These are phyloP conservation scores for Fusarium sp. DNA, from an alignment of 2,329 filamentous ascomycete species.

Conservation along the genomic window DNA sequence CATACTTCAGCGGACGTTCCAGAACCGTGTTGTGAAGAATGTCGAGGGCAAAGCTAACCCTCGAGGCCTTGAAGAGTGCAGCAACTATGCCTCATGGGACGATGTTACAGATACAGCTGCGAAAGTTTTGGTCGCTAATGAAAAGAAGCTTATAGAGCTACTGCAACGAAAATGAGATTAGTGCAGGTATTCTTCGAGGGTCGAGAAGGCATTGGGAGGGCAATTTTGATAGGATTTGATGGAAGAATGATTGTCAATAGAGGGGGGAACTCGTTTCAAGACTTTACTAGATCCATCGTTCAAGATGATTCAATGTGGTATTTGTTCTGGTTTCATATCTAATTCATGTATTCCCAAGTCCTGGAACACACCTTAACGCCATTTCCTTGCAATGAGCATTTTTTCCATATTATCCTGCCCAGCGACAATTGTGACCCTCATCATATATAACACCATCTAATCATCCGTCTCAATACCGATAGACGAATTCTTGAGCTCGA, in stretches of 20 bases:
- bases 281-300: conserved; percentile 1
- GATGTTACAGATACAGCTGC: conserved; percentile 51
- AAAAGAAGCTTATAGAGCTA: conserved; percentile 31
- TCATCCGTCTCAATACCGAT: conserved; percentile 56
- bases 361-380: conserved; percentile 35
- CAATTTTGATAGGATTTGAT: not conserved
- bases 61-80: conserved; percentile 50
- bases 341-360: conserved; percentile 23
- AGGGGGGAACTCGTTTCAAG: not conserved
- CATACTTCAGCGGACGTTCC: conserved; percentile 49
- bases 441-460: conserved; percentile 18
- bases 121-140: conserved; percentile 46
- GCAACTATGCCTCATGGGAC: conserved; percentile 47
- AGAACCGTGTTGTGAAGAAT: conserved; percentile 38
- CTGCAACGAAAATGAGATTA: conserved; percentile 27
- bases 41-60: conserved; percentile 26
- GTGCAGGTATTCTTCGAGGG: not conserved
- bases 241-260: not conserved
- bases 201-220: not conserved
- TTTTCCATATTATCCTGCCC: conserved; percentile 1
- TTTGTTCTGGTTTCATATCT: conserved; percentile 26
- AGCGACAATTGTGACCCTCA: not conserved
- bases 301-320: conserved; percentile 30
- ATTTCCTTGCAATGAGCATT: conserved; percentile 1
- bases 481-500: conserved; percentile 58